Base-by-base conservation (phyloP, 495 filamentous ascomycete genomes). In the Penicillium coprophilum region DNA sequence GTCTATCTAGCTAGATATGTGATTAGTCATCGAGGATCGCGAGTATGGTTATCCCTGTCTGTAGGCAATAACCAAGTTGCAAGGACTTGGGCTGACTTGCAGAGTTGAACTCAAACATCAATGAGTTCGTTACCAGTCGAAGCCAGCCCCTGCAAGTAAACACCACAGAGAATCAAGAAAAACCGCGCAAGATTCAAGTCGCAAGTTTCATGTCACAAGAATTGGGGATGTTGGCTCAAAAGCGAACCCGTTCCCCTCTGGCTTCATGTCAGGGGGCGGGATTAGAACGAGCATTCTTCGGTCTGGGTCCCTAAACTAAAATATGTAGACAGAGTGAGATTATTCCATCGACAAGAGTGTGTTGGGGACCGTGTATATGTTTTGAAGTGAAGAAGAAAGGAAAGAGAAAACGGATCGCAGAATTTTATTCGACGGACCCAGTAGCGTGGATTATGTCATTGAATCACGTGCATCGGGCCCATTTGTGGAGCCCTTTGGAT, bases 261-360 rank as follows among this genome's bases (percentile, higher is more conserved):
- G 43, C 19, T 51, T 40, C 32, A 55, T 50, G 69, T 62, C 66
- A 74, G 66, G 65, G 59, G 69, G 66, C 69, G 67, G 74, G 76
- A 79, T 79, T 79, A 76, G 72, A 74, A 79, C 71, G 72, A 77
- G 74, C 76, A 70, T 61, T 38, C 50, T 56, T 78, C 65, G 48
- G 44, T 79, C 76, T 79, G 62, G 74, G 76, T 79, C 76, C 72
- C 72, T 41, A 57, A 52, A 24, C 70, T 74, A 70, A 70, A 79
- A 75, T 75, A 73, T 75, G 69, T 55, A 58, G 59, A 72, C 44
- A 55, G 67, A 70, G 70, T 61, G 60, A 59, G 38, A 30, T 28
- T 40, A 56, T 43, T 71, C 67, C 66, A 64, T 71, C 69, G 50
- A 66, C 72, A 75, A 75, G 72, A 71, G 72, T 75, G 72, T 74